Percentiles rank a stretch among this genome's conserved stretches.
These are phyloP conservation scores for Gossypium raimondii DNA, from an alignment of 345 rosid species.

Conservation along the genomic window DNA sequence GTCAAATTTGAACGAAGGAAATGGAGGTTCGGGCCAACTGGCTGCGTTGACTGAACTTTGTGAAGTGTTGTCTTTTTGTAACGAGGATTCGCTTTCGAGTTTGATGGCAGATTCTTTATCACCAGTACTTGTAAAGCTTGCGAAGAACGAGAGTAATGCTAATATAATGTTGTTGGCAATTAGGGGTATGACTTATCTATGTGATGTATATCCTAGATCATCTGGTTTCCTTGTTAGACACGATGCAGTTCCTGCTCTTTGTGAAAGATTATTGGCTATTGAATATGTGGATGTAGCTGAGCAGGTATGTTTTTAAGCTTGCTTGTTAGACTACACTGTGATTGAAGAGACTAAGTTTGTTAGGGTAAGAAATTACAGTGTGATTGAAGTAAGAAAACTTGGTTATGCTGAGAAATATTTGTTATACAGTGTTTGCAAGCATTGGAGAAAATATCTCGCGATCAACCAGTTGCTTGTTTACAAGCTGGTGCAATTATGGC, in stretches of 20 bases:
- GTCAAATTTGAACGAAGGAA: slow-evolving; percentile 39
- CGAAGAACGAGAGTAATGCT: slow-evolving; percentile 57
- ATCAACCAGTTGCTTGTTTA: slow-evolving; percentile 80
- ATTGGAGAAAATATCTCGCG: slow-evolving; percentile 87
- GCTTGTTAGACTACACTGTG: neutral
- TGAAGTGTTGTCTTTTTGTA: slow-evolving; percentile 81
- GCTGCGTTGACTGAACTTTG: slow-evolving; percentile 77
- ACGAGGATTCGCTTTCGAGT: slow-evolving; percentile 69
- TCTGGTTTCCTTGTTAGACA: slow-evolving; percentile 66
- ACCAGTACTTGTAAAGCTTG: slow-evolving; percentile 67
- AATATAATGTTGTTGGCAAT: slow-evolving; percentile 73
- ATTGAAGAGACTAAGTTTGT: slow-evolving; percentile 12
- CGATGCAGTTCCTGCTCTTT: slow-evolving; percentile 76
- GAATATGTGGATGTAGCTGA: slow-evolving; percentile 96
- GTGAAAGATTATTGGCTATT: slow-evolving; percentile 64
- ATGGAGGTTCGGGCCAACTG: slow-evolving; percentile 56
- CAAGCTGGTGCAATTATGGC: slow-evolving; percentile 91
- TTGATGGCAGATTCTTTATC: slow-evolving; percentile 63
- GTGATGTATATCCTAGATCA: slow-evolving; percentile 84
- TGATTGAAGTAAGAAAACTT: slow-evolving; percentile 10
- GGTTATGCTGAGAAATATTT: slow-evolving; percentile 6
- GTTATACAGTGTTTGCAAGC: slow-evolving; percentile 86
- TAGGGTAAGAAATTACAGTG: neutral
- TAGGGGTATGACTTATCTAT: slow-evolving; percentile 84
- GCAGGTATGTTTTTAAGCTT: slow-evolving; percentile 46